phyloP scores from a whole-genome alignment of 2,329 filamentous ascomycete genomes.

The Blastomyces parvus region DNA sequence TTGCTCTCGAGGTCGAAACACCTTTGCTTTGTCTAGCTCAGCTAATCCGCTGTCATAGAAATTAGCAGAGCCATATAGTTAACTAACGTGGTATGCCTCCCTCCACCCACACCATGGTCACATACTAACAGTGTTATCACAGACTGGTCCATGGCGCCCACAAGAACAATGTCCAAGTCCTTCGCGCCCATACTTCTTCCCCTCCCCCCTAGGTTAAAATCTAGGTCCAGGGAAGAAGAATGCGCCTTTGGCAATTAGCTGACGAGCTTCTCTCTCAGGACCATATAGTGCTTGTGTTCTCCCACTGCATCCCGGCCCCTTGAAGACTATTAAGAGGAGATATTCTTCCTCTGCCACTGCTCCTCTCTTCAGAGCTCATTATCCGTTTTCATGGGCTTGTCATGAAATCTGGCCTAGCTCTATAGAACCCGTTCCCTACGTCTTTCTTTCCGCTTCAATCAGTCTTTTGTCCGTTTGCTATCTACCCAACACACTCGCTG shows the following conservation, averaged over 20 bases:
- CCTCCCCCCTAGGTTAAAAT: not conserved
- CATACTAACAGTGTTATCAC: not conserved
- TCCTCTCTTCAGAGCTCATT: not conserved
- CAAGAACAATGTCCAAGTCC: not conserved
- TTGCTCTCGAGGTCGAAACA: not conserved
- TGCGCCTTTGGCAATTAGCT: not conserved
- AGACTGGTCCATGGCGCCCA: not conserved
- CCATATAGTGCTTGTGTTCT: not conserved
- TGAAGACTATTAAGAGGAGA: not conserved
- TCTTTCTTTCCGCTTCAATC: not conserved
- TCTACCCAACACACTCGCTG: slow-evolving; percentile 1
- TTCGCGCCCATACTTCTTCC: not conserved
- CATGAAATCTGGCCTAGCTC: not conserved
- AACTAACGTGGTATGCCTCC: not conserved
- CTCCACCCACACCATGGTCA: not conserved
- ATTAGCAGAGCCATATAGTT: not conserved
- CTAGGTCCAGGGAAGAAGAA: not conserved
- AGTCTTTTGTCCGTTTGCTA: not conserved
- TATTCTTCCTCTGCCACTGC: not conserved
- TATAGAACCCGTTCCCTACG: not conserved
- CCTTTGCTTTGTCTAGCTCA: not conserved
- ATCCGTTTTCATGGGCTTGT: not conserved
- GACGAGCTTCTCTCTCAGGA: not conserved
- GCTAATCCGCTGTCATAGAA: not conserved
- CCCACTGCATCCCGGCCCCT: not conserved